Conservation (phyloP, 2,329 filamentous ascomycete genomes). For the Pseudopithomyces chartarum region DNA sequence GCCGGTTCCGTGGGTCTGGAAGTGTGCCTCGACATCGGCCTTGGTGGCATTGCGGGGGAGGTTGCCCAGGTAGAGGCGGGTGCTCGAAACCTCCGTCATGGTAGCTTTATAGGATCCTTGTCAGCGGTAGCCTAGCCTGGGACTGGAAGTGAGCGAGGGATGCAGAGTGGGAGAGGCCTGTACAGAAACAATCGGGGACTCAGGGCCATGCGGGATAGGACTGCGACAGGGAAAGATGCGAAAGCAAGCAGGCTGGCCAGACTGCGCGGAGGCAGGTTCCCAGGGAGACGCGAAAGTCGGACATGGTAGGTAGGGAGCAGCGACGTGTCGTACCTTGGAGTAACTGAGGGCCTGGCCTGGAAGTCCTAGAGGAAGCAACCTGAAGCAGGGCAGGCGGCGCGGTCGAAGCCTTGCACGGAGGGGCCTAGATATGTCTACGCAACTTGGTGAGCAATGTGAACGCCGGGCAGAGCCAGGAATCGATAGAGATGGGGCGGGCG, state of each 20-base stretch:
- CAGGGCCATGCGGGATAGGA: constrained; percentile 23
- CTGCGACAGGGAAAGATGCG: constrained; percentile 20
- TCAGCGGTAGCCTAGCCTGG: constrained; percentile 39
- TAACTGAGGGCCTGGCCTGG: constrained; percentile 14
- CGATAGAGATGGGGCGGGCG: constrained; percentile 5
- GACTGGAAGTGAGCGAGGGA: constrained; percentile 39
- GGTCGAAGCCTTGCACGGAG: constrained; percentile 5
- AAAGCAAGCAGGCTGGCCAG: constrained; percentile 30
- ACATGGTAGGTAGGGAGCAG: constrained; percentile 11
- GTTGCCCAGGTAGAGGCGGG: constrained; percentile 96
- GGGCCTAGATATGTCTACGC: constrained; percentile 7
- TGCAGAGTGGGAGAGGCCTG: constrained; percentile 30
- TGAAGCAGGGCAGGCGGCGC: neutral
- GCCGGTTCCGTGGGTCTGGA: constrained; percentile 92
- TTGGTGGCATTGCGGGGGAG: constrained; percentile 97
- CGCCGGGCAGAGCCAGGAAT: neutral
- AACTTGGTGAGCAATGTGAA: neutral
- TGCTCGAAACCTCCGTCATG: constrained; percentile 90
- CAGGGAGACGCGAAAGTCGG: constrained; percentile 17
- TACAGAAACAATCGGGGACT: constrained; percentile 7
- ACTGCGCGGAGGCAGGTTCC: constrained; percentile 30
- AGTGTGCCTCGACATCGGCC: constrained; percentile 94
- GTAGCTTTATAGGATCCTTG: constrained; percentile 20
- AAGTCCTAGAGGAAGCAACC: constrained; percentile 8
- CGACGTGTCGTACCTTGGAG: constrained; percentile 18